These are phyloP conservation scores for Metschnikowia vanudenii DNA, from an alignment of 805 yeast genomes.

Conservation along the genomic window DNA sequence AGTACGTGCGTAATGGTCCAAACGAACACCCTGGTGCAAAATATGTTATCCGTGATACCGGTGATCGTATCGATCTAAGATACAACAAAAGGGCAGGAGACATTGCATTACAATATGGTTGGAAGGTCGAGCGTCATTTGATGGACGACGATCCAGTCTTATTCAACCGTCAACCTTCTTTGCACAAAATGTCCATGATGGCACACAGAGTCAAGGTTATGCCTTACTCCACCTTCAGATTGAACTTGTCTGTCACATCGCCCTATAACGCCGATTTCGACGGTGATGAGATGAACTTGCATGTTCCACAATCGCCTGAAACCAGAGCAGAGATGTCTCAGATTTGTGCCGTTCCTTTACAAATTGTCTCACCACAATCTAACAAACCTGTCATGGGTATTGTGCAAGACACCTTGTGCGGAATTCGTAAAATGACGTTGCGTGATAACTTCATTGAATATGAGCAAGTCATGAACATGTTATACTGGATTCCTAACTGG, in stretches of 20 bases:
- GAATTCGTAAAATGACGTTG: constrained; percentile 91
- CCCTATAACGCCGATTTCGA: constrained; percentile 99
- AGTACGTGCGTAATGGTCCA: constrained; percentile 94
- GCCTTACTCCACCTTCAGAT: constrained; percentile 97
- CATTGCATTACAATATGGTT: constrained; percentile 94
- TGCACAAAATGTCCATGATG: constrained; percentile 99
- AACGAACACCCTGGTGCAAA: constrained; percentile 99
- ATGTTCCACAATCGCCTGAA: constrained; percentile 97
- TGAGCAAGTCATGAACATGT: constrained; percentile 93
- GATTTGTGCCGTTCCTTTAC: constrained; percentile 95
- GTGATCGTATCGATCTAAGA: constrained; percentile 96
- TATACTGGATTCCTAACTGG: constrained; percentile 98
- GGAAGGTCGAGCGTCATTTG: constrained; percentile 98
- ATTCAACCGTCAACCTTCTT: constrained; percentile 98
- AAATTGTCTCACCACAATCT: constrained; percentile 97
- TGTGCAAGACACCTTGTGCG: constrained; percentile 98
- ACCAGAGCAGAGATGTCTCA: constrained; percentile 95
- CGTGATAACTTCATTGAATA: constrained; percentile 86
- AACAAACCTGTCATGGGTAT: constrained; percentile 99
- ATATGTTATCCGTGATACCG: constrained; percentile 96
- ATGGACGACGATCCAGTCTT: constrained; percentile 97
- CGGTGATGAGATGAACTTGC: constrained; percentile 99
- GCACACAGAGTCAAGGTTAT: constrained; percentile 97
- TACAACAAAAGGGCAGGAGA: constrained; percentile 98
- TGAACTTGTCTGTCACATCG: constrained; percentile 94